Evolutionary conservation across 1,139 yeast species (phyloP), one percentile per base, ranked within the genome.

Genomic region (Pichia sp.): DNA sequence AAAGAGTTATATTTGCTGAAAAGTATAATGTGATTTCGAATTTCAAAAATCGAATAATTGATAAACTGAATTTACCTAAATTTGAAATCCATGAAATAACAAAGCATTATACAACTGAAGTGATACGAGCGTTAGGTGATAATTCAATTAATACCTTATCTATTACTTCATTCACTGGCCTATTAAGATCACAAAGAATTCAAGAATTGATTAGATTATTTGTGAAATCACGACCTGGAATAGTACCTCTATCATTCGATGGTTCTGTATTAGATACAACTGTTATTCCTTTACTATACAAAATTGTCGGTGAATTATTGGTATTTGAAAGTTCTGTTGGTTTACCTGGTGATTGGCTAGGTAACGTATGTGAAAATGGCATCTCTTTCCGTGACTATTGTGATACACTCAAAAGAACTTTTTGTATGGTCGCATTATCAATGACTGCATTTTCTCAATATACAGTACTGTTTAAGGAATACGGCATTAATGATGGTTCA

Each of bases 251-350:
- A 7, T 53, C 58, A 15, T 61, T 49, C 38, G 54, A 53, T 43
- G 62, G 61, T 11, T 55, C 59, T 15, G 47, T 62, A 4, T 51
- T 60, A 34, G 64, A 63, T 39, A 52, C 55, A 11, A 39, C 57
- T 20, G 52, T 63, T 7, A 50, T 57, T 7, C 66, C 66, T 0
- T 40, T 49, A 27, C 45, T 62, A 9, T 58, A 60, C 42, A 58
- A 56, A 39, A 49, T 50, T 26, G 55, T 62, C 16, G 66, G 67
- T 13, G 63, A 63, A 40, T 40, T 59, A 40, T 39, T 61, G 43
- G 54, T 57, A 3, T 45, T 53, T 44, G 59, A 56, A 15, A 45
- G 45, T 15, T 52, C 56, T 11, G 43, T 45, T 9, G 55, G 53
- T 1, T 27, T 50, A 15, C 47, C 49, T 1, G 48, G 45, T 13